Conservation (phyloP, 2,329 filamentous ascomycete genomes). For the Rhynchosporium graminicola region DNA sequence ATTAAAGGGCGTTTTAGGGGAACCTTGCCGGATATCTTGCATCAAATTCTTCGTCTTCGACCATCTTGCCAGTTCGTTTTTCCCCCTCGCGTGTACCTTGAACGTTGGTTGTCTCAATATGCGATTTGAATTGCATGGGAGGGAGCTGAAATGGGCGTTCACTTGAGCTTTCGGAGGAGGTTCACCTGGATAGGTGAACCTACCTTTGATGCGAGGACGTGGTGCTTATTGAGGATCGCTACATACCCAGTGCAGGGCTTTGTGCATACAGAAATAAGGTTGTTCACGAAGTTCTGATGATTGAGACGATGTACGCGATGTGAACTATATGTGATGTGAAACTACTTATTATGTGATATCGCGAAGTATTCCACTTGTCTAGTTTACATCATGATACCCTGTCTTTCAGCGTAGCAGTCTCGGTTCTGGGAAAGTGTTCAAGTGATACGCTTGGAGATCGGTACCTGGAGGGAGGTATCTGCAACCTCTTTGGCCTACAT, state of each 20-base stretch:
- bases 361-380: background rate
- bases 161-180: slow-evolving; percentile 53
- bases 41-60: slow-evolving; percentile 50
- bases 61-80: slow-evolving; percentile 43
- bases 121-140: slow-evolving; percentile 49
- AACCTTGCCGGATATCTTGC: slow-evolving; percentile 76
- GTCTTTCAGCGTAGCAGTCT: too few species aligned
- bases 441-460: too few species aligned
- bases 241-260: slow-evolving; percentile 47
- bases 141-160: slow-evolving; percentile 55
- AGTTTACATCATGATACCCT: too few species aligned
- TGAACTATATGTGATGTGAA: background rate
- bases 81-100: slow-evolving; percentile 26
- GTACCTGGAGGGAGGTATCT: too few species aligned
- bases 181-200: slow-evolving; percentile 37
- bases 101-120: slow-evolving; percentile 36
- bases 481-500: too few species aligned
- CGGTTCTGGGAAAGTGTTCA: too few species aligned
- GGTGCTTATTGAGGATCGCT: slow-evolving; percentile 65
- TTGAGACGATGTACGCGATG: slow-evolving; percentile 3
- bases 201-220: slow-evolving; percentile 57
- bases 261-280: slow-evolving; percentile 59
- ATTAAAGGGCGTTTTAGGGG: slow-evolving; percentile 63
- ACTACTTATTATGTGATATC: background rate
- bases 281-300: slow-evolving; percentile 48